Conservation (phyloP, 805 yeast genomes). For the Metschnikowia similis region DNA sequence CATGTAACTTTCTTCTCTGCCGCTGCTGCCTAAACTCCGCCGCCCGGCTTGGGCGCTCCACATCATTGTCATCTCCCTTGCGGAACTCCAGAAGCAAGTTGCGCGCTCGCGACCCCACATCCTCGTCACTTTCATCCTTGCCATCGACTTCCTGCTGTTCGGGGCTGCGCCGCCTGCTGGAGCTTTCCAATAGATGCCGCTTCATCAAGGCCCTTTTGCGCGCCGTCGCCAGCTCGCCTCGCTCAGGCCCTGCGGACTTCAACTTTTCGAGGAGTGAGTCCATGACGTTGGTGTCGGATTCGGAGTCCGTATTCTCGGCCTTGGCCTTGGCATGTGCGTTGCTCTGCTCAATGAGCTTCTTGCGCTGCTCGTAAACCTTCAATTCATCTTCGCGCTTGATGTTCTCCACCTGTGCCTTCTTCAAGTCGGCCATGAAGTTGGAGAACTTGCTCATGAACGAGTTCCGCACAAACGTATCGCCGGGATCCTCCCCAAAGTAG, state of each 20-base stretch:
- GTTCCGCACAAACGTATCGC: constrained; percentile 49
- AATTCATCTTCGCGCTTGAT: constrained; percentile 64
- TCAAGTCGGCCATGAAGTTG: constrained; percentile 57
- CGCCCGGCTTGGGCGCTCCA: constrained; percentile 8
- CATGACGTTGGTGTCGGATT: constrained; percentile 59
- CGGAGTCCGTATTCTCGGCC: constrained; percentile 24
- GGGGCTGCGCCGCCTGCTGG: constrained; percentile 11
- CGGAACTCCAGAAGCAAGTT: constrained; percentile 59
- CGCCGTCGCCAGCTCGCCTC: constrained; percentile 75
- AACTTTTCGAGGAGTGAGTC: constrained; percentile 82
- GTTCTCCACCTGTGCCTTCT: constrained; percentile 62
- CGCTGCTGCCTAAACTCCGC: constrained; percentile 16
- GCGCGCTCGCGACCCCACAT: constrained; percentile 59
- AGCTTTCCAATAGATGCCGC: constrained; percentile 48
- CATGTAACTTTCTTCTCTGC: constrained; percentile 11
- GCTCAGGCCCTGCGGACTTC: constrained; percentile 77
- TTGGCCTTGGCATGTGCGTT: constrained; percentile 22
- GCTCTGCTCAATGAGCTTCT: constrained; percentile 53
- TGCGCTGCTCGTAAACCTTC: constrained; percentile 69
- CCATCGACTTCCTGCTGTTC: constrained; percentile 1
- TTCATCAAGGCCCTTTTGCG: constrained; percentile 76
- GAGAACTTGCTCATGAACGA: constrained; percentile 60
- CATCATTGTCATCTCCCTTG: constrained; percentile 17
- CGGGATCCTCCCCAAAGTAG: constrained; percentile 69
- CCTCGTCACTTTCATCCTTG: constrained; percentile 25